These are phyloP conservation scores for Crithidia acanthocephali DNA, from an alignment of 208 protist genomes.

Conservation along the genomic window DNA sequence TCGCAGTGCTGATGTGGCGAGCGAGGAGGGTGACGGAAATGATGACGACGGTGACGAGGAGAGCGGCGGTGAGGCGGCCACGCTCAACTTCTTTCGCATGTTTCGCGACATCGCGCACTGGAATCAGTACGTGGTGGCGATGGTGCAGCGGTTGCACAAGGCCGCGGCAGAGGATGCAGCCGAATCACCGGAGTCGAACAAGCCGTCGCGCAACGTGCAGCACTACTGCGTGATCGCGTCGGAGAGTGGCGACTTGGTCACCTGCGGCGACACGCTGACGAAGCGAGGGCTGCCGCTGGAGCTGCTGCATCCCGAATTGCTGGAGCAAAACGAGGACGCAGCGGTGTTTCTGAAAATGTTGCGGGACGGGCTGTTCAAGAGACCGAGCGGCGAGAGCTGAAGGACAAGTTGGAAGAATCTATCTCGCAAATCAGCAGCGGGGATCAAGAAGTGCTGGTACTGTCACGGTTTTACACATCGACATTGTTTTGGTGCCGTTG, in stretches of 20 bases:
- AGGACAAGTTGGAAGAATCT: neutral
- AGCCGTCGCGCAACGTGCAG: constrained; percentile 23
- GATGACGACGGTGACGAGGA: constrained; percentile 29
- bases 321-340: constrained; percentile 42
- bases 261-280: constrained; percentile 48
- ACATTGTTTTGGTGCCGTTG: no score
- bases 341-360: constrained; percentile 39
- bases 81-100: constrained; percentile 76
- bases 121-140: constrained; percentile 70
- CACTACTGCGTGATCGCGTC: constrained; percentile 79
- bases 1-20: constrained; percentile 12
- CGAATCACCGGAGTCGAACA: constrained; percentile 23
- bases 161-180: constrained; percentile 7
- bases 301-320: constrained; percentile 63
- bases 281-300: constrained; percentile 79
- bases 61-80: constrained; percentile 14
- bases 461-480: no score
- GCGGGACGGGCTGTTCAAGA: constrained; percentile 32
- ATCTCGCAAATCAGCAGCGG: no score
- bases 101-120: constrained; percentile 71
- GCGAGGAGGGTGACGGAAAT: constrained; percentile 6
- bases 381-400: neutral
- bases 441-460: no score
- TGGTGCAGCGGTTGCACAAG: constrained; percentile 38
- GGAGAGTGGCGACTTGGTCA: constrained; percentile 57